A percentile compares a stretch with the other conserved stretches of the same genome.
Conservation (phyloP, 495 filamentous ascomycete genomes). For the Thermothielavioides terrestris region DNA sequence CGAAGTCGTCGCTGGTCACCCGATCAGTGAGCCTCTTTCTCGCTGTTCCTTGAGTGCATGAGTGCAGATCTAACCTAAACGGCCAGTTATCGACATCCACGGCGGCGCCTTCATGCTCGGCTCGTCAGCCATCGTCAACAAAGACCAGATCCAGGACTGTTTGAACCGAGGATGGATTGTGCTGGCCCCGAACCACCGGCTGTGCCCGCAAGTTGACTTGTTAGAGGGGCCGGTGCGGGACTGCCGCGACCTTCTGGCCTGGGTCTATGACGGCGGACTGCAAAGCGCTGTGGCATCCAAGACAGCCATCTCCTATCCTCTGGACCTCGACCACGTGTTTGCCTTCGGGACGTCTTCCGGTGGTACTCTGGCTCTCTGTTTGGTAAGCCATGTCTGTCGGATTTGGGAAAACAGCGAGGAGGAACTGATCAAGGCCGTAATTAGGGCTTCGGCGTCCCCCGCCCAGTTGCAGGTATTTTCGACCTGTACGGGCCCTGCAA, state of each 20-base stretch:
- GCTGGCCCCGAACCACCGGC: not conserved
- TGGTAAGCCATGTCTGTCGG: too few species aligned
- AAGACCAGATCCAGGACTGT: not conserved
- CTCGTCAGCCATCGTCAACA: not conserved
- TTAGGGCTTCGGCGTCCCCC: not conserved
- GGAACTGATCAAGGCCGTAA: too few species aligned
- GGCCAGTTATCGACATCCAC: not conserved
- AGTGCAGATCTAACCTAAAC: too few species aligned
- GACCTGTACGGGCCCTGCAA: not conserved
- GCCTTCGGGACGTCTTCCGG: not conserved
- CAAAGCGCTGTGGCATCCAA: not conserved
- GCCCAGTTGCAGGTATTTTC: not conserved
- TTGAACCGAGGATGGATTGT: not conserved
- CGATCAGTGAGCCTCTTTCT: not conserved
- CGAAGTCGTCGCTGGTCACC: not conserved
- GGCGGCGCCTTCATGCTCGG: not conserved
- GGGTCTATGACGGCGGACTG: not conserved
- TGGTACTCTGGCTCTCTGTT: not conserved
- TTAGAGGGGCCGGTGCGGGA: not conserved
- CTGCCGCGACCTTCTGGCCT: not conserved
- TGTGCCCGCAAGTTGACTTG: not conserved
- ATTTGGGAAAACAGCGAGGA: too few species aligned
- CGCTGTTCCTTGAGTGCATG: too few species aligned
- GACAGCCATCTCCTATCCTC: not conserved
- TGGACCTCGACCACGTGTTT: not conserved